phyloP scores from a whole-genome alignment of 2,329 filamentous ascomycete species.

The Cladorrhinum sp. region DNA sequence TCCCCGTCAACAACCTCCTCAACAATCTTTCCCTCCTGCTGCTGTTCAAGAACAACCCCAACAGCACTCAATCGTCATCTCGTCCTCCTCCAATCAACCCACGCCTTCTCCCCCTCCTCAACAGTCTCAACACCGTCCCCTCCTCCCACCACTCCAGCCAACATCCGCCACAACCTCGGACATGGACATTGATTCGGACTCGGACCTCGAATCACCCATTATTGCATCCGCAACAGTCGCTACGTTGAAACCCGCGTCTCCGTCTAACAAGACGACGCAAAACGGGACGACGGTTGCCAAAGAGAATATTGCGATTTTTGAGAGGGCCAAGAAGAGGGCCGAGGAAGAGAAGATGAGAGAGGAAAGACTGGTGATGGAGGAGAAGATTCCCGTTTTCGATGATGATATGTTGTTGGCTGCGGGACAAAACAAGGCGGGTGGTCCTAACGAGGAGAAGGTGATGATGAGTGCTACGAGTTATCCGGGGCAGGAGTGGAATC shows the following conservation, averaged over 20 bases:
- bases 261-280: conserved; percentile 19
- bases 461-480: conserved; percentile 67
- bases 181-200: conserved; percentile 14
- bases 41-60: no score
- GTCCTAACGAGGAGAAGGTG: conserved; percentile 48
- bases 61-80: neutral
- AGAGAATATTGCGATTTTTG: conserved; percentile 35
- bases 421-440: conserved; percentile 37
- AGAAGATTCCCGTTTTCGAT: conserved; percentile 48
- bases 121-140: neutral
- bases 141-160: neutral
- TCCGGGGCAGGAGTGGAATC: conserved; percentile 69
- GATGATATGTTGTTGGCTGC: conserved; percentile 33
- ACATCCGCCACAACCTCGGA: conserved; percentile 8
- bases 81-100: neutral
- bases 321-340: conserved; percentile 43
- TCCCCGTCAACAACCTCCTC: conserved; percentile 4
- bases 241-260: conserved; percentile 14
- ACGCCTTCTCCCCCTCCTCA: neutral
- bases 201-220: conserved; percentile 18
- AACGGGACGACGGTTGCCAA: conserved; percentile 29
- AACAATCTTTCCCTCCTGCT: neutral
- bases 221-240: conserved; percentile 14
- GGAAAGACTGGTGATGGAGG: conserved; percentile 36
- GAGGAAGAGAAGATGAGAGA: conserved; percentile 21